Base-by-base conservation (phyloP, 441 rosid species). In the Mallotus repandus region DNA sequence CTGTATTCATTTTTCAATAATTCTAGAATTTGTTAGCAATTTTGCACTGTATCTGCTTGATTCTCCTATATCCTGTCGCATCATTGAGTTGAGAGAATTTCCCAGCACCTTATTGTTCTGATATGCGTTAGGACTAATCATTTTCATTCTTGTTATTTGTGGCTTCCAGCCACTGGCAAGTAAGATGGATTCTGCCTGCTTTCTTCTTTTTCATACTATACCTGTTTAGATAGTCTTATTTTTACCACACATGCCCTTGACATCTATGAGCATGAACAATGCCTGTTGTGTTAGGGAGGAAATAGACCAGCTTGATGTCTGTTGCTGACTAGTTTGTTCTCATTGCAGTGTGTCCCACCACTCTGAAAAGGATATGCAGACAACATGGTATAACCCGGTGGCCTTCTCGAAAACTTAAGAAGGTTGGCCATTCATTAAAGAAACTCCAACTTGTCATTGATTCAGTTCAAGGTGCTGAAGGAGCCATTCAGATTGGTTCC, bases 291-390 rank as follows among this genome's bases (percentile, higher is more conserved):
- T 22, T 45, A 57, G 32, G 8, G 43, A 15, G 38, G 49, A 57
- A 21, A 63, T 29, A 43, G 71, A 25, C 53, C 19, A 52, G 50
- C 49, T 43, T 22, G 50, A 46, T 71, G 9, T 66, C 59, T 48
- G 25, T 65, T 21, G 12, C 74, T 78, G 71, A 76, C 41, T 19
- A 3, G 21, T 58, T 74, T 66, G 53, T 77, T 78, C 58, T 69
- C 13, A 25, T 74, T 77, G 70, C 89, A 86, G 89, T 86, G 73
- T 84, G 89, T 74, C 89, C 89, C 7, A 82, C 89, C n/a, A 86
- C 87, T 19, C 66, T 86, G 70, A 86, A 86, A 71, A 81, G 89
- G 77, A 81, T 81, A 74, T 81, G 83, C 79, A 81, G 79, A 63
- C 84, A 68, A 55, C 74, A 81, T 43, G 84, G 84, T 0, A 77